A percentile compares a stretch with the other conserved stretches of the same genome.
phyloP scores from a whole-genome alignment of 805 yeast species.

The Yarrowia sp. region DNA sequence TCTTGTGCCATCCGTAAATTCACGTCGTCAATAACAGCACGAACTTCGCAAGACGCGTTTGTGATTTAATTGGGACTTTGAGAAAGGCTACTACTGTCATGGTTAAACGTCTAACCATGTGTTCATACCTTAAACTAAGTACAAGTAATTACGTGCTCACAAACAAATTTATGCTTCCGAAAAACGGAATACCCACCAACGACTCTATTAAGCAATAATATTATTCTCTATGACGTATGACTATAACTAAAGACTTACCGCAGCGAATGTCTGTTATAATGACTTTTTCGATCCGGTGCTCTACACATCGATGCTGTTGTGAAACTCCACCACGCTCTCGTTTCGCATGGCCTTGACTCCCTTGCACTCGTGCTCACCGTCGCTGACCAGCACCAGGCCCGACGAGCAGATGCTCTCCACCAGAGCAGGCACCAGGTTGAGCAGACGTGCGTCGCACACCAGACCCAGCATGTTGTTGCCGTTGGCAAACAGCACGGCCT shows the following conservation, averaged over 20 bases:
- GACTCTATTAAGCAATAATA: not conserved
- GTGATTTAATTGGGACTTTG: no score
- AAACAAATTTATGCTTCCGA: no score
- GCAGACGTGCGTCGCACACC: slow-evolving; percentile 60
- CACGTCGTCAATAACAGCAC: no score
- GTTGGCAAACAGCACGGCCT: slow-evolving; percentile 76
- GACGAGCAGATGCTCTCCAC: slow-evolving; percentile 71
- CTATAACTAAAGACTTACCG: slow-evolving; percentile 5
- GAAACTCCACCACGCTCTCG: slow-evolving; percentile 63
- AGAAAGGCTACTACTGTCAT: no score
- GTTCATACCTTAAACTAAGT: no score
- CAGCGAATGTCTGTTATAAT: slow-evolving; percentile 5
- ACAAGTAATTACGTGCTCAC: no score
- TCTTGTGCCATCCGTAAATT: no score
- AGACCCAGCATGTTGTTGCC: slow-evolving; percentile 83
- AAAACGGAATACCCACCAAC: no score
- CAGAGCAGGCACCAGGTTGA: slow-evolving; percentile 71
- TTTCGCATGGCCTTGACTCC: slow-evolving; percentile 66
- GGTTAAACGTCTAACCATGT: no score
- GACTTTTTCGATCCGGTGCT: not conserved
- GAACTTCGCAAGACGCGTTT: no score
- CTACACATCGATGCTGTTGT: slow-evolving; percentile 54
- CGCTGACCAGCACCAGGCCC: slow-evolving; percentile 81
- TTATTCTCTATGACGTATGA: not conserved
- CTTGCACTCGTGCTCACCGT: slow-evolving; percentile 31